These are phyloP conservation scores for Oidiodendron maius DNA, from an alignment of 495 filamentous ascomycete genomes.

Conservation along the genomic window DNA sequence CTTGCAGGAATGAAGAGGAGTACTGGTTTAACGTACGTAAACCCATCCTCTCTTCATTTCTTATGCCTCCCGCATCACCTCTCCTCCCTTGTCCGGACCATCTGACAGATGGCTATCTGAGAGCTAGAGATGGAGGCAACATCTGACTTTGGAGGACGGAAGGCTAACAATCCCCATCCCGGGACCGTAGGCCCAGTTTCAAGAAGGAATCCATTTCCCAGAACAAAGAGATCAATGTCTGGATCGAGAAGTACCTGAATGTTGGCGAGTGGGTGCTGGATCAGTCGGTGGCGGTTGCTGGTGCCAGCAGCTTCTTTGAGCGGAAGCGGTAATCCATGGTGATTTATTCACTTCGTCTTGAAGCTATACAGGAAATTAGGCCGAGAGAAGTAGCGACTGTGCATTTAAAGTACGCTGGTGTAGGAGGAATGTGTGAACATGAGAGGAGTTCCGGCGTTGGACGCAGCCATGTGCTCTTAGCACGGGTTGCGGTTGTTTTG, in stretches of 20 bases:
- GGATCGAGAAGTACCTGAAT: constrained; percentile 91
- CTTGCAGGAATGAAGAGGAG: constrained; percentile 94
- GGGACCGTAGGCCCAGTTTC: constrained; percentile 66
- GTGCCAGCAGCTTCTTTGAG: constrained; percentile 84
- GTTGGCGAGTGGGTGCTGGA: constrained; percentile 99
- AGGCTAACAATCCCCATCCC: constrained; percentile 22
- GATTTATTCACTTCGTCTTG: too few species aligned
- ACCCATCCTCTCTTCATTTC: too few species aligned
- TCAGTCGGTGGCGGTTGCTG: constrained; percentile 84
- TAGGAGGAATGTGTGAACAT: too few species aligned
- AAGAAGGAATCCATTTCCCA: constrained; percentile 80
- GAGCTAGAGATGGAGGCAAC: not conserved
- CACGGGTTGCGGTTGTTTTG: too few species aligned
- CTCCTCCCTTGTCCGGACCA: not conserved
- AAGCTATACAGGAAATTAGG: too few species aligned
- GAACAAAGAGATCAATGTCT: constrained; percentile 78
- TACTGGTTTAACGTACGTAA: constrained; percentile 91
- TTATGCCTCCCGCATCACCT: not conserved
- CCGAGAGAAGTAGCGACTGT: too few species aligned
- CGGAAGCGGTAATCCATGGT: constrained; percentile 22
- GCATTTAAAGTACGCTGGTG: too few species aligned
- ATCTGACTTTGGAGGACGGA: not conserved
- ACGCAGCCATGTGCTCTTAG: not conserved
- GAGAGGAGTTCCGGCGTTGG: not conserved
- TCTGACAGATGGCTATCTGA: too few species aligned